A percentile compares a stretch with the other conserved stretches of the same genome.
Conservation (phyloP, 352 stramenopile species). For the Discostella stelligera region DNA sequence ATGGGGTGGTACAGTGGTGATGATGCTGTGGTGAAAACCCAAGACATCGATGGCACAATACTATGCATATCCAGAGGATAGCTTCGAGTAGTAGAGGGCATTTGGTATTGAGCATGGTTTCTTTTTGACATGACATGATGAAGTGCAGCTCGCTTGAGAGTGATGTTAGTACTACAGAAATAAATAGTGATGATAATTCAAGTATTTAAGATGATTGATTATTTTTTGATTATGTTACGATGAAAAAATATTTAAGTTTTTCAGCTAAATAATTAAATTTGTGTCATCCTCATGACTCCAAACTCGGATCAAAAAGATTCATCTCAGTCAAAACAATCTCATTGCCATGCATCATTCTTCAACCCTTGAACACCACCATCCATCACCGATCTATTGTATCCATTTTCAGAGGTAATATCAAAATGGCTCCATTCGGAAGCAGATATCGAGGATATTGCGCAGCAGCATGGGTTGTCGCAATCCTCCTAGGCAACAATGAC, state of each 20-base stretch:
- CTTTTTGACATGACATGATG: too few species aligned
- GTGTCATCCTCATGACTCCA: constrained; percentile 2
- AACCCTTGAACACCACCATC: too few species aligned
- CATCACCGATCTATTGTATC: background rate
- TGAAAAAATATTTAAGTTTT: too few species aligned
- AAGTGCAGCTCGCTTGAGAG: too few species aligned
- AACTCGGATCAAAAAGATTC: too few species aligned
- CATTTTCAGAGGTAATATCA: background rate
- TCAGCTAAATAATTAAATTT: too few species aligned
- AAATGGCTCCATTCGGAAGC: background rate
- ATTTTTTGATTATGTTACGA: too few species aligned
- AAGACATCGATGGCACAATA: constrained; percentile 7
- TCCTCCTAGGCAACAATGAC: background rate
- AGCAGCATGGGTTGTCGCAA: background rate
- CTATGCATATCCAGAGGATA: constrained; percentile 21
- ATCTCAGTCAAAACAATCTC: too few species aligned
- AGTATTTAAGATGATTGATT: too few species aligned
- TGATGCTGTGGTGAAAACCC: constrained; percentile 10
- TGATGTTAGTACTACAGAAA: too few species aligned
- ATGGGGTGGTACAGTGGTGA: background rate
- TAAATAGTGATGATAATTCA: too few species aligned
- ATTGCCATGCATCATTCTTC: too few species aligned
- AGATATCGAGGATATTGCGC: background rate
- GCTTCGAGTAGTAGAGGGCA: constrained; percentile 1
- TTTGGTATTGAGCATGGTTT: constrained; percentile 18